These are phyloP conservation scores for Eremothecium gossypii DNA, from an alignment of 1,139 yeast species.

Conservation along the genomic window DNA sequence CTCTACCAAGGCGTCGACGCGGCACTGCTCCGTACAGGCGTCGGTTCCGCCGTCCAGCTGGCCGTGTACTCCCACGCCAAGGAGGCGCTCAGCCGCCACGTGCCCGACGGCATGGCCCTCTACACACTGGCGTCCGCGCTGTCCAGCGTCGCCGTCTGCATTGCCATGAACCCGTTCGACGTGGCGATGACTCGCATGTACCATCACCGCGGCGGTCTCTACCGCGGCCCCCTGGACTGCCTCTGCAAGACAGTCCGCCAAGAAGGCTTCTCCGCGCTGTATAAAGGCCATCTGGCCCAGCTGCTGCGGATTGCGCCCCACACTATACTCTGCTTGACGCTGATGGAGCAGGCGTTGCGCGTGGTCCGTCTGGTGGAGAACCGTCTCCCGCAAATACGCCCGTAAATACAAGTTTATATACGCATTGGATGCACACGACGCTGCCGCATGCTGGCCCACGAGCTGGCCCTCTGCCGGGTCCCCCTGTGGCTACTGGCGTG, in stretches of 20 bases:
- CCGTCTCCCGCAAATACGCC: too few species aligned
- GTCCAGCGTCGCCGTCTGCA: constrained; percentile 87
- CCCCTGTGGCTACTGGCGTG: too few species aligned
- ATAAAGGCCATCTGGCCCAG: constrained; percentile 93
- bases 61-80: constrained; percentile 86
- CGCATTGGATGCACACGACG: too few species aligned
- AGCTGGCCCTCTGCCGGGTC: too few species aligned
- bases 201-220: constrained; percentile 84
- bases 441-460: too few species aligned
- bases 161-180: constrained; percentile 97
- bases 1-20: constrained; percentile 90
- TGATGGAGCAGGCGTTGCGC: constrained; percentile 89
- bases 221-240: constrained; percentile 84
- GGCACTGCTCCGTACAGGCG: constrained; percentile 87
- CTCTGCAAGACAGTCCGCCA: constrained; percentile 64
- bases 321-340: constrained; percentile 79
- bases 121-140: constrained; percentile 69
- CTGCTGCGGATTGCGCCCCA: constrained; percentile 90
- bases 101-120: constrained; percentile 55
- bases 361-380: too few species aligned
- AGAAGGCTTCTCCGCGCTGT: constrained; percentile 83
- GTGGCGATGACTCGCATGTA: constrained; percentile 89
- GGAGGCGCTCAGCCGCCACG: constrained; percentile 37
- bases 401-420: too few species aligned
- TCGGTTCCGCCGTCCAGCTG: constrained; percentile 90